phyloP scores from a whole-genome alignment of 179 eudicot species.

The Spinacia oleracea region DNA sequence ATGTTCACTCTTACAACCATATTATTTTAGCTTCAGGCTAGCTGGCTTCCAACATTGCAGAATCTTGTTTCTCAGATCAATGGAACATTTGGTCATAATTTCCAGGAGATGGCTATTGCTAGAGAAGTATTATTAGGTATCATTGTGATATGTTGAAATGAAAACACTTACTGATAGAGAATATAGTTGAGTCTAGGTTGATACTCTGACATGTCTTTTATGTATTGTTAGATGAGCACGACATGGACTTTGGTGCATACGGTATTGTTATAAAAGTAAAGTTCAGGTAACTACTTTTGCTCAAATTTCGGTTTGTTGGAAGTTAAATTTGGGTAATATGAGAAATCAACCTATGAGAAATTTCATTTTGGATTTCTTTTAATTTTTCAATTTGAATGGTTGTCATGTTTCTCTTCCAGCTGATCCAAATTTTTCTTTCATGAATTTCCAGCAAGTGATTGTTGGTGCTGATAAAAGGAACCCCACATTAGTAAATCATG shows the following conservation, averaged over 20 bases:
- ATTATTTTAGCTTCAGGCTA: constrained; percentile 53
- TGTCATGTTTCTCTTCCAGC: too few species aligned
- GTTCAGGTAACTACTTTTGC: constrained; percentile 68
- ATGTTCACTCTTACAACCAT: background rate
- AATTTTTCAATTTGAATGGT: too few species aligned
- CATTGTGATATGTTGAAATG: background rate
- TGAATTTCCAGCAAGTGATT: too few species aligned
- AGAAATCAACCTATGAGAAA: too few species aligned
- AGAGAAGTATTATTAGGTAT: constrained; percentile 94
- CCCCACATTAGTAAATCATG: too few species aligned
- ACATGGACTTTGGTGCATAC: constrained; percentile 76
- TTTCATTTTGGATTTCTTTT: too few species aligned
- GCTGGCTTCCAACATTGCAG: constrained; percentile 91
- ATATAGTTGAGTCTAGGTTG: background rate
- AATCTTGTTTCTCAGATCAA: constrained; percentile 79
- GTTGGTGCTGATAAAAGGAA: too few species aligned
- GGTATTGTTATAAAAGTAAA: constrained; percentile 93
- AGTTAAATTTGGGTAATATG: too few species aligned
- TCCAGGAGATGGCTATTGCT: constrained; percentile 97
- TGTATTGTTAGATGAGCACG: constrained; percentile 72
- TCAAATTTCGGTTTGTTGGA: too few species aligned
- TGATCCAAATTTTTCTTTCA: too few species aligned
- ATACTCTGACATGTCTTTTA: constrained; percentile 21
- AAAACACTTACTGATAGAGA: background rate
- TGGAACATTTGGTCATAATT: constrained; percentile 81